These are phyloP conservation scores for Mycena latifolia DNA, from an alignment of 768 basidiomycete species.

Conservation along the genomic window DNA sequence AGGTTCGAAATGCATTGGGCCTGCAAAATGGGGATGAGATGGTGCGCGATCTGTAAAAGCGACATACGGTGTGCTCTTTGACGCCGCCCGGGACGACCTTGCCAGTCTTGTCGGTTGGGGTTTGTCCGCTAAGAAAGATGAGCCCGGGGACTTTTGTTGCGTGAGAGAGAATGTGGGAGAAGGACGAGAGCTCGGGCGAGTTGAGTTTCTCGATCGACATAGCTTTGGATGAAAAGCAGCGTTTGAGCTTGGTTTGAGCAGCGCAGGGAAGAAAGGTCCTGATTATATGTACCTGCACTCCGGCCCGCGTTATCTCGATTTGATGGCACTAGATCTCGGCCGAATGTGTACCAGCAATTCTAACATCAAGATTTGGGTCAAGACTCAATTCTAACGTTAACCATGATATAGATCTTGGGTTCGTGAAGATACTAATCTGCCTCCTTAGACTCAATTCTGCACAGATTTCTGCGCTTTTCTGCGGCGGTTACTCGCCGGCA, in stretches of 20 bases:
- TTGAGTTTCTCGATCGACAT: conserved; percentile 70
- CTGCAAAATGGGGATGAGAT: conserved; percentile 43
- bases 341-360: no score
- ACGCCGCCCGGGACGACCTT: conserved; percentile 68
- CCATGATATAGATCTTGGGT: no score
- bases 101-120: conserved; percentile 62
- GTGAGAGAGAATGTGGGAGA: conserved; percentile 64
- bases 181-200: conserved; percentile 56
- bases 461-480: no score
- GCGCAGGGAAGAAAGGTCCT: neutral
- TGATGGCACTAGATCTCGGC: no score
- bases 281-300: neutral
- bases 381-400: no score
- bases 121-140: conserved; percentile 73
- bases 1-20: conserved; percentile 70
- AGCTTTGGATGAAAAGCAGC: conserved; percentile 42
- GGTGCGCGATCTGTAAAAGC: neutral
- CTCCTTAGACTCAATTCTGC: no score
- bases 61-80: conserved; percentile 67
- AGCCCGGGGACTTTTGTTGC: conserved; percentile 57
- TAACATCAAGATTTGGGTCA: no score
- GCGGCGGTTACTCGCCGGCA: no score
- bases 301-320: neutral
- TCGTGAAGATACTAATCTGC: no score
- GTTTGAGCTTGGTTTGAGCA: no score